Percentiles rank a stretch among this genome's conserved stretches.
Conservation (phyloP, 345 rosid species). For the Ceriops decandra region DNA sequence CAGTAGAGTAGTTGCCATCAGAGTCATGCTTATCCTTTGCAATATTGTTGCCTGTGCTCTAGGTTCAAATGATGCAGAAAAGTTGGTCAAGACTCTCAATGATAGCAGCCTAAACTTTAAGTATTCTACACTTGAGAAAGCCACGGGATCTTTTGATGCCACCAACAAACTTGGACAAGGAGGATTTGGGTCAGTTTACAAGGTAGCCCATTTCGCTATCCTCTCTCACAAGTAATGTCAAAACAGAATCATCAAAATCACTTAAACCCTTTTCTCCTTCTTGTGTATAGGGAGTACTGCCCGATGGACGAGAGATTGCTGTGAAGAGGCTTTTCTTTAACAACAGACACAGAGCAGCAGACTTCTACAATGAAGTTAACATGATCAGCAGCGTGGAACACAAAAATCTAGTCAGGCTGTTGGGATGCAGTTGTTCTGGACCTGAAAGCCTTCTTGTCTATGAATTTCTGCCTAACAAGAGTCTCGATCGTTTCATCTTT, state of each 20-base stretch:
- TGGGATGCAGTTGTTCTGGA: conserved; percentile 91
- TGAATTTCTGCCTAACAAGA: conserved; percentile 74
- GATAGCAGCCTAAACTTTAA: conserved; percentile 91
- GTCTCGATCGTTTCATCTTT: conserved; percentile 78
- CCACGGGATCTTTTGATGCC: conserved; percentile 63
- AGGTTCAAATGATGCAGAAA: conserved; percentile 70
- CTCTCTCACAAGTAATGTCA: not conserved
- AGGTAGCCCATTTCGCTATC: conserved; percentile 37
- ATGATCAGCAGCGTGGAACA: conserved; percentile 85
- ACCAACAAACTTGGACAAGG: conserved; percentile 94
- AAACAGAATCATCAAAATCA: not conserved
- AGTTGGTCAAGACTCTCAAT: conserved; percentile 58
- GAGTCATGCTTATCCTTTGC: not conserved
- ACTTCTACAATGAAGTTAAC: conserved; percentile 92
- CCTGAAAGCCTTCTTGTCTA: conserved; percentile 95
- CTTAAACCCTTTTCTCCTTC: not conserved
- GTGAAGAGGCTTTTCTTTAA: conserved; percentile 89
- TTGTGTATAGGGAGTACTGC: conserved; percentile 64
- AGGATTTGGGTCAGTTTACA: conserved; percentile 90
- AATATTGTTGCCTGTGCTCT: conserved; percentile 5
- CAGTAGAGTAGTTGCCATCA: not conserved
- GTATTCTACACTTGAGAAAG: conserved; percentile 81
- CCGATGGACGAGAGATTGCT: conserved; percentile 88
- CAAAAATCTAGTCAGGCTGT: conserved; percentile 80
- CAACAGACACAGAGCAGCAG: conserved; percentile 82